Percentiles rank a stretch among this genome's conserved stretches.
These are phyloP conservation scores for Gonapodya prolifera DNA, from an alignment of 192 early-diverging fungal species.

Conservation along the genomic window DNA sequence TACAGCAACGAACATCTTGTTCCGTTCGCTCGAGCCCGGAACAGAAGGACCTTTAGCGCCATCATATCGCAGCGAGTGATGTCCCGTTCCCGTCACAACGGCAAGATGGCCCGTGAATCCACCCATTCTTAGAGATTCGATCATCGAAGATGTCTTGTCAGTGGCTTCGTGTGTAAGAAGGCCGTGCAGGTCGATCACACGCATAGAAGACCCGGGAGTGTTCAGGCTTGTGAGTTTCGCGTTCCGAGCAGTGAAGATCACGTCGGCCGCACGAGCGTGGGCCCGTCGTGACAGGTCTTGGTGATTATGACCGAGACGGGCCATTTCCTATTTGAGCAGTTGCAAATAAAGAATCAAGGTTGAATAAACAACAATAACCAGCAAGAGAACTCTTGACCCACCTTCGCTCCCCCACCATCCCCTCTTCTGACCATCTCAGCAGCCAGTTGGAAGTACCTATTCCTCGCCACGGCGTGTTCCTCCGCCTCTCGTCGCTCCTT, in stretches of 20 bases:
- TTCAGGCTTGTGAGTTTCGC: neutral
- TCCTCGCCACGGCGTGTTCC: neutral
- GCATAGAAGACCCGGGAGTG: neutral
- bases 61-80: neutral
- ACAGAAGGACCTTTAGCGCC: neutral
- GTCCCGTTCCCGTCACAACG: neutral
- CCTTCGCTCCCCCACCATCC: neutral
- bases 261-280: neutral
- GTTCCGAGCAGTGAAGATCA: neutral
- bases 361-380: too few species aligned
- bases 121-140: neutral
- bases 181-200: constrained; percentile 3
- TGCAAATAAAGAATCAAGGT: too few species aligned
- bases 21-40: neutral
- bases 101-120: neutral
- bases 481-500: neutral
- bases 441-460: neutral
- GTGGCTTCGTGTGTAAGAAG: neutral
- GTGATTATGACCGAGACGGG: neutral
- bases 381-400: too few species aligned
- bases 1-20: neutral
- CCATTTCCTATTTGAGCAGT: constrained; percentile 1
- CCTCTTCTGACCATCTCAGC: neutral
- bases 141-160: neutral
- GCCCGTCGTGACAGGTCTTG: neutral